Base-by-base conservation (phyloP, 2,329 filamentous ascomycete species). In the Aureobasidium leucospermi region DNA sequence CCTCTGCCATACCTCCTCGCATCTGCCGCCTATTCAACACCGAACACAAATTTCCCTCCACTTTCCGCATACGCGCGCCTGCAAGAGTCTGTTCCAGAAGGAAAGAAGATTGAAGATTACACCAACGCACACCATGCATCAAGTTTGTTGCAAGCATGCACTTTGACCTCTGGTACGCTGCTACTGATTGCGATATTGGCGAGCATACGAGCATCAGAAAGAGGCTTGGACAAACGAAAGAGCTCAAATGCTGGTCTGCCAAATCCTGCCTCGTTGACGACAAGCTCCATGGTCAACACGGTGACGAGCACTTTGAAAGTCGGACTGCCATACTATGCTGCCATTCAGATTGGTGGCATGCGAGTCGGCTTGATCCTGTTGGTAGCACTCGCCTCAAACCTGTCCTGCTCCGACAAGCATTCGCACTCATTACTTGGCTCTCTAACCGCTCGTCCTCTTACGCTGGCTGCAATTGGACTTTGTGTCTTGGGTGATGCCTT, bases 261-360 rank as follows among this genome's bases (percentile, higher is more conserved):
- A 29, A 10, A 6, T 29, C 15, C n/a, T 32, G 55, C 36, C 15
- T 34, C 36, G 11, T 56, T 58, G 36, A 60, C 34, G 4, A n/a
- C 38, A 23, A 36, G 16, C 6, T 48, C 61, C 10, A 16, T 51
- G 1, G 13, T 19, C 3, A 45, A 48, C 16, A 41, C 61, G 47
- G 23, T 58, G 23, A 57, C 46, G 15, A 63, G 55, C 34, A 38
- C 63, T 1, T 16, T 69, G 31, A 64, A 64, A 45, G 62, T 69
- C 11, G 70, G 65, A 8, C 65, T 85, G 32, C 83, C 83, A 0
- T 80, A 83, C 65, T 85, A 82, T 66, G 79, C 82, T 8, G 69
- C 79, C 0, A 73, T 82, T 63, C 77, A 82, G 60, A 68, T 85
- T 11, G 82, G 81, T 8, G 81, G 79, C 11, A 75, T 78, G 60